Evolutionary conservation across 495 filamentous ascomycete genomes (phyloP).

Genomic region (Aspergillus mulundensis): DNA sequence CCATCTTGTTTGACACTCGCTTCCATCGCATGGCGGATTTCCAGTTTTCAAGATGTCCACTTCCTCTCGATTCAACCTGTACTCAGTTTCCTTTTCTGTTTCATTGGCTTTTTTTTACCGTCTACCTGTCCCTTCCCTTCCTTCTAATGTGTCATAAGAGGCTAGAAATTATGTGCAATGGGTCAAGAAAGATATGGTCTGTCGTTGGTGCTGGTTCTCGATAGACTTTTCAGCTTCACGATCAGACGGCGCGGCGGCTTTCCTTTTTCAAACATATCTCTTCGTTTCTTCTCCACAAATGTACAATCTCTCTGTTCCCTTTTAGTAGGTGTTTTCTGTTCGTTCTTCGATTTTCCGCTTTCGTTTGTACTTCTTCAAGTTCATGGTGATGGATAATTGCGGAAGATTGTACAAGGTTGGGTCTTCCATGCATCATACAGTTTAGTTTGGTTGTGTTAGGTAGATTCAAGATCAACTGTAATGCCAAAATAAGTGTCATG

Average conservation of each 20-base stretch:
- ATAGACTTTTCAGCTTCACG: slow-evolving; percentile 28
- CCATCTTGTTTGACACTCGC: background rate
- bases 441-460: background rate
- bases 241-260: slow-evolving; percentile 17
- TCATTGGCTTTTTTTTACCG: slow-evolving; percentile 6
- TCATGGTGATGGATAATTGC: background rate
- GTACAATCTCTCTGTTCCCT: background rate
- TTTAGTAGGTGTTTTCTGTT: background rate
- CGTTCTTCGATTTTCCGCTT: background rate
- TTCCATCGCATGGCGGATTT: slow-evolving; percentile 1
- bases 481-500: background rate
- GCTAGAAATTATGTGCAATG: slow-evolving; percentile 27
- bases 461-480: background rate
- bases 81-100: slow-evolving; percentile 4
- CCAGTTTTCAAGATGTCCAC: background rate
- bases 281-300: background rate
- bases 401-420: slow-evolving; percentile 3
- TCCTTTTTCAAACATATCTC: background rate
- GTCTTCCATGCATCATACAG: slow-evolving; percentile 5
- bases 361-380: slow-evolving; percentile 1
- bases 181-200: slow-evolving; percentile 27
- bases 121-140: no score
- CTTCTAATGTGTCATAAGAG: slow-evolving; percentile 18
- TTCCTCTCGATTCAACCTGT: slow-evolving; percentile 3
- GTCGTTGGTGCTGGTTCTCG: slow-evolving; percentile 29